These are phyloP conservation scores for Colletotrichum australisinense DNA, from an alignment of 2,329 filamentous ascomycete genomes.

Conservation along the genomic window DNA sequence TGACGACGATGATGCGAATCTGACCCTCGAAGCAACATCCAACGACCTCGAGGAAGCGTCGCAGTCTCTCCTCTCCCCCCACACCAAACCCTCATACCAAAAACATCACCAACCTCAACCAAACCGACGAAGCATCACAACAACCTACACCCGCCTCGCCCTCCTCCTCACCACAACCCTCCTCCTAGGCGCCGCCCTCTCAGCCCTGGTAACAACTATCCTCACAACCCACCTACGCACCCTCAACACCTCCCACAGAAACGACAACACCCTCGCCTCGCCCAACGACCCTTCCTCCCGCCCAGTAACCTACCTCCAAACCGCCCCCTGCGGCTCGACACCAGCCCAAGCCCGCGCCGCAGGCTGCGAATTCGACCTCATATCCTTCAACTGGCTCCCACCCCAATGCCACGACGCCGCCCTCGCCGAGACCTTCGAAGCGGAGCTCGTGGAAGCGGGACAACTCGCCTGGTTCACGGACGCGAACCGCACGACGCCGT, in stretches of 20 bases:
- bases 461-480: conserved; percentile 23
- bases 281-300: background rate
- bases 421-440: conserved; percentile 18
- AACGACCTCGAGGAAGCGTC: background rate
- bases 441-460: conserved; percentile 1
- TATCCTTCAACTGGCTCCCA: conserved; percentile 33
- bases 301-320: conserved; percentile 10
- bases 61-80: background rate
- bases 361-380: conserved; percentile 30
- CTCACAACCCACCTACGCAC: background rate
- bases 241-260: conserved; percentile 2
- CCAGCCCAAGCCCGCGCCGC: conserved; percentile 23
- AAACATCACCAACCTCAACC: background rate
- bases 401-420: conserved; percentile 23
- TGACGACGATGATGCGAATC: background rate
- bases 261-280: conserved; percentile 31
- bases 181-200: background rate
- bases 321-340: conserved; percentile 17
- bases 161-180: background rate
- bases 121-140: background rate
- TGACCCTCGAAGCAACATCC: background rate
- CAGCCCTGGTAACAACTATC: background rate
- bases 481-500: background rate
- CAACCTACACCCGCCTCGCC: background rate
- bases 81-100: background rate